These are phyloP conservation scores for Fusarium ambrosium DNA, from an alignment of 2,329 filamentous ascomycete species.

Conservation along the genomic window DNA sequence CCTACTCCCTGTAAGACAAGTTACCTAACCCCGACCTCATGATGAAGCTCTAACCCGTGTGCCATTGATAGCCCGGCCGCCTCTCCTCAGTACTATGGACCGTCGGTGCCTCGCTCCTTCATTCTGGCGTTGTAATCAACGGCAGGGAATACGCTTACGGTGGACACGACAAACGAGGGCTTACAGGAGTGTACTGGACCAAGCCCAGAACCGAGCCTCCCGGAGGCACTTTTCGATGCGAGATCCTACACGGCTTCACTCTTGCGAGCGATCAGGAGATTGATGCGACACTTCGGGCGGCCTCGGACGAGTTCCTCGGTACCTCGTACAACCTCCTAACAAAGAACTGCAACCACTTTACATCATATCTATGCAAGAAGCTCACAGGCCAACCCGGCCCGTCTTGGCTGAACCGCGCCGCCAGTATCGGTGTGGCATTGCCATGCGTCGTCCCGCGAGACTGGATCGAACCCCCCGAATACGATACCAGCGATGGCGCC, in stretches of 20 bases:
- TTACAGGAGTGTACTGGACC: conserved; percentile 89
- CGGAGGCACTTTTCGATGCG: conserved; percentile 80
- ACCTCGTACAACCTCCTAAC: conserved; percentile 85
- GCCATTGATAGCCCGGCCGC: conserved; percentile 71
- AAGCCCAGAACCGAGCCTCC: conserved; percentile 79
- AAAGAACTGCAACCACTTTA: conserved; percentile 92
- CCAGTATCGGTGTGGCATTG: conserved; percentile 83
- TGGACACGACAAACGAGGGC: conserved; percentile 77
- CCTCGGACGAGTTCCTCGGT: conserved; percentile 80
- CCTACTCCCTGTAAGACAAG: conserved; percentile 72
- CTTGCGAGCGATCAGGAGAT: conserved; percentile 78
- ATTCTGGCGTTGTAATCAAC: conserved; percentile 86
- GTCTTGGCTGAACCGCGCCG: conserved; percentile 84
- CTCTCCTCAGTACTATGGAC: conserved; percentile 84
- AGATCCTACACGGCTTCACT: conserved; percentile 84
- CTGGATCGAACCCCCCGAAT: conserved; percentile 85
- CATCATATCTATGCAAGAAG: conserved; percentile 78
- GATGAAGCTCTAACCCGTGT: conserved; percentile 29
- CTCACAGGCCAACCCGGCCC: conserved; percentile 80
- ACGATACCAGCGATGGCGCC: conserved; percentile 78
- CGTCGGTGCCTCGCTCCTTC: conserved; percentile 81
- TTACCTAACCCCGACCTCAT: conserved; percentile 3
- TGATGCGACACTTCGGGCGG: conserved; percentile 75
- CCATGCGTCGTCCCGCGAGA: conserved; percentile 86
- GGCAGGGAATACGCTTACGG: conserved; percentile 88